Evolutionary conservation across 23 red algal species (phyloP).

Genomic region (Gracilariopsis chorda): DNA sequence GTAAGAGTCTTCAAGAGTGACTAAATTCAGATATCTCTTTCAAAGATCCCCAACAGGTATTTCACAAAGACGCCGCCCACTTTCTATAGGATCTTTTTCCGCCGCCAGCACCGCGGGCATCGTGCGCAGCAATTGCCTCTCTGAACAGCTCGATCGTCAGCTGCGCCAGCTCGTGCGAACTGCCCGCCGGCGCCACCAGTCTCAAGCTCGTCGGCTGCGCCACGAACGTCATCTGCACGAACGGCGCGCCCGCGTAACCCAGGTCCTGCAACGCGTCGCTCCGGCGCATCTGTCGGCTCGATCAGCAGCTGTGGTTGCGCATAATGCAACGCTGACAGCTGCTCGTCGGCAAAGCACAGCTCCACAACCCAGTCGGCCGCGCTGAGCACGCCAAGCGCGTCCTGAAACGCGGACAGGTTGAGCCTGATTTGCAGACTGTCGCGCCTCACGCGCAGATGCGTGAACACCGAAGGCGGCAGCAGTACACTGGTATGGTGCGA

Average conservation of each 20-base stretch:
- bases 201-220: conserved; percentile 1
- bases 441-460: neutral
- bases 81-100: conserved; percentile 5
- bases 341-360: conserved; percentile 8
- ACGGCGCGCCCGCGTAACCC: conserved; percentile 40
- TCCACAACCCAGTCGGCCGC: neutral
- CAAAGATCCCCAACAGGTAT: conserved; percentile 49
- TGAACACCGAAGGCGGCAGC: conserved; percentile 31
- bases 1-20: conserved; percentile 85
- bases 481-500: conserved; percentile 30
- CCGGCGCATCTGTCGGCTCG: neutral
- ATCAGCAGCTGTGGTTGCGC: neutral
- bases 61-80: conserved; percentile 30
- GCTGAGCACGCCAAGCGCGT: conserved; percentile 40
- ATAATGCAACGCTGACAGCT: neutral
- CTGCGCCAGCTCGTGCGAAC: neutral
- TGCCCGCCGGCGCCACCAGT: conserved; percentile 45
- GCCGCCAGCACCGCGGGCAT: neutral
- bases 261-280: conserved; percentile 45
- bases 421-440: neutral
- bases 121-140: neutral
- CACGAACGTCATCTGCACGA: conserved; percentile 23
- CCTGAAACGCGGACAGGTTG: conserved; percentile 31
- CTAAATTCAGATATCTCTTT: conserved; percentile 87
- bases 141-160: neutral